Evolutionary conservation across 2,329 filamentous ascomycete genomes (phyloP), one percentile per base, ranked within the genome.

Genomic region (Colletotrichum melonis): DNA sequence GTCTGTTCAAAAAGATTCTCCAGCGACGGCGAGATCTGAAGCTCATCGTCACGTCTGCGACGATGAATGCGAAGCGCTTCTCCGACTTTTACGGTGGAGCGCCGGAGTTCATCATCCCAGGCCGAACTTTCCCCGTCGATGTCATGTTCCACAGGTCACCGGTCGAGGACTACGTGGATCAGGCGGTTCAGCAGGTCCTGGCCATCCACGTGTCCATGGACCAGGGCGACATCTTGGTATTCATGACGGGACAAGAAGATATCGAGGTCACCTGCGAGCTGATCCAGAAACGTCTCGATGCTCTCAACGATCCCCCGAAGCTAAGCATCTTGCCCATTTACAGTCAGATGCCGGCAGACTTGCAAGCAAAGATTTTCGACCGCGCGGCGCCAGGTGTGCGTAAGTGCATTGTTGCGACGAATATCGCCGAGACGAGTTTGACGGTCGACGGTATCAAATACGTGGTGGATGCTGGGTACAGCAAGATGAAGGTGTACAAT

Each of bases 381-480:
- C 91, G 92, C 76, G 97, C 97, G 2, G 88, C 94, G 2, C 93
- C 95, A 0, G 97, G 97, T 1, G 95, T 98, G 5, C 92, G 97
- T 72, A 99, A 99, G 81, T 97, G 98, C 78, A 98, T 99, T 76
- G 96, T 99, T 54, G 97, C 97, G 1, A 99, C 97, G 38, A 99
- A 99, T 79, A 99, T 99, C 82, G 97, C 97, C 2, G 97, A 99
- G 83, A 99, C 97, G 0, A 98, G 95, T 87, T 87, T 99, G 84
- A 99, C 97, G 0, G 97, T 99, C 6, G 97, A 99, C 80, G 97
- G 97, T 76, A 99, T 99, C 83, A 98, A 98, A 93, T 99, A 98
- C 79, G 97, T 99, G 26, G 97, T 99, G 5, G 97, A 99, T 81
- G 92, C 94, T 1, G 97, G 97, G 0, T 99, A 96, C 82, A 97